Evolutionary conservation across 768 basidiomycete species (phyloP), one percentile per base, ranked within the genome.

Genomic region (Trametes gibbosa): DNA sequence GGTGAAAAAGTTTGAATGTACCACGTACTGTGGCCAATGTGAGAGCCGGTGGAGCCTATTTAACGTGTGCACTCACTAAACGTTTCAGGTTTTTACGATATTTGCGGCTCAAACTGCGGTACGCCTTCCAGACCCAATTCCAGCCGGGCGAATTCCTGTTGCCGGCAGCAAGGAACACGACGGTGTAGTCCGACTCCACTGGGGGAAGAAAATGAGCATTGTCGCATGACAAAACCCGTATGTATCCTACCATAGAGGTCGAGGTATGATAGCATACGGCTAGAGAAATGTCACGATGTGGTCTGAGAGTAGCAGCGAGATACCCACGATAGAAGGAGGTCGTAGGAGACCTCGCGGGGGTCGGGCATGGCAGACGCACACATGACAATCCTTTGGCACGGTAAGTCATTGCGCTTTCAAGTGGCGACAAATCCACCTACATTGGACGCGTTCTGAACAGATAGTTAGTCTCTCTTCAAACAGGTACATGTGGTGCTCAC

Each of bases 41-140:
- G 42, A 37, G 41, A 17, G 12, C 24, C 24, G 32, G 21, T 13
- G 27, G 13, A 40, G 17, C 40, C 49, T 32, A 10, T 32, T 39
- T 50, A 17, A 32, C 9, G 37, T 9, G 34, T 32, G 51, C 13
- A 72, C 87, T 55, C 60, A 89, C 91, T 73, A 95, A 68, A 68
- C 84, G 84, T 72, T 94, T 94, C 58, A 95, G 72, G 68, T 95
- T 92, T 76, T 95, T 95, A 53, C 92, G 81, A 68, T 92, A 95
- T 71, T 91, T 92, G 53, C 89, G 78, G 68, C 80, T 90, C 45
- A 89, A 75, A 66, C 87, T 87, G 23, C 90, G 80, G 70, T 93
- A 93, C 0, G 90, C 89, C 67, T 90, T 92, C 92, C 92, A 94
- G 10, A 95, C 81, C 92, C 92, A 95, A 63, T 86, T 90, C 90